phyloP scores from a whole-genome alignment of 331 rosid genomes.

The Ulmus americana region DNA sequence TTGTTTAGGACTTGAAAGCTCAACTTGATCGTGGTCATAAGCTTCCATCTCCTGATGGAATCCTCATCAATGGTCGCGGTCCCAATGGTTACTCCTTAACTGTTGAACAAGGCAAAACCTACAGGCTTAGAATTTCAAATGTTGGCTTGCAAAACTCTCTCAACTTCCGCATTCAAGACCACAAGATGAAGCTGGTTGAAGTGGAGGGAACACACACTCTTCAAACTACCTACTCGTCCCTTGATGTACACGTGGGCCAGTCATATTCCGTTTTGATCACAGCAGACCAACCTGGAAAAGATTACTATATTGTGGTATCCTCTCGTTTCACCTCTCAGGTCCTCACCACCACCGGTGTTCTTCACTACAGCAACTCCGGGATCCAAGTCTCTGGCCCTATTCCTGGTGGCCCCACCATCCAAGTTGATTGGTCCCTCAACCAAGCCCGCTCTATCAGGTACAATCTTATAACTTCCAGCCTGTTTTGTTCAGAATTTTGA shows the following conservation, averaged over 20 bases:
- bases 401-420: slow-evolving; percentile 97
- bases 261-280: slow-evolving; percentile 83
- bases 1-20: slow-evolving; percentile 41
- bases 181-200: slow-evolving; percentile 80
- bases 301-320: slow-evolving; percentile 76
- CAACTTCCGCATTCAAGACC: slow-evolving; percentile 83
- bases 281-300: slow-evolving; percentile 84
- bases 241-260: slow-evolving; percentile 90
- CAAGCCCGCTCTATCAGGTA: slow-evolving; percentile 98
- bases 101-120: slow-evolving; percentile 94
- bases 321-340: slow-evolving; percentile 54
- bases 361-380: slow-evolving; percentile 75
- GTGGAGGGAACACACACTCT: slow-evolving; percentile 99
- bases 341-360: slow-evolving; percentile 61
- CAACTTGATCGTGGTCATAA: slow-evolving; percentile 74
- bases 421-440: slow-evolving; percentile 93
- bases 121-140: slow-evolving; percentile 89
- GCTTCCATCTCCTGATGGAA: slow-evolving; percentile 81
- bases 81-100: slow-evolving; percentile 49
- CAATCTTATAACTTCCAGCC: not conserved
- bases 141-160: slow-evolving; percentile 85
- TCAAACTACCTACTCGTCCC: slow-evolving; percentile 75
- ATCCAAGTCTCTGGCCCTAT: slow-evolving; percentile 78
- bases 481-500: no score
- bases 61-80: slow-evolving; percentile 94